phyloP scores from a whole-genome alignment of 495 filamentous ascomycete species.

The Chaetomium cochliodes region DNA sequence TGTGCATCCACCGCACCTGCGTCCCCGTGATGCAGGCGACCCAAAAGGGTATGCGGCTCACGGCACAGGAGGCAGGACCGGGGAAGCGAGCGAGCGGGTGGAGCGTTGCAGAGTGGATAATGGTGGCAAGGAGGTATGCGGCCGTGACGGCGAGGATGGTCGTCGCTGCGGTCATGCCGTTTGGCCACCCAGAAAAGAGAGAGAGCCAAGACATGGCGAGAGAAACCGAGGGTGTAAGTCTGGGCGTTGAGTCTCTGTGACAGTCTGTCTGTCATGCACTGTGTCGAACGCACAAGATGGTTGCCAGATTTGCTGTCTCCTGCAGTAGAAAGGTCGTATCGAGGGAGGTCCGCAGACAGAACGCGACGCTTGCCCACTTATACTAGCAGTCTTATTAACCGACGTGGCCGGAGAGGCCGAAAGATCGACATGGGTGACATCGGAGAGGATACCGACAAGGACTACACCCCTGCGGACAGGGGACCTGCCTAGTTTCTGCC shows the following conservation, averaged over 20 bases:
- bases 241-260: too few species aligned
- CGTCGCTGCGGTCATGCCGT: background rate
- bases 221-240: background rate
- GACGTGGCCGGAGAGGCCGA: background rate
- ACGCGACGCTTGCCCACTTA: background rate
- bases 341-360: background rate
- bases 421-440: background rate
- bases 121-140: background rate
- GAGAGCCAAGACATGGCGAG: background rate
- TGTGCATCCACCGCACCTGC: slow-evolving; percentile 15
- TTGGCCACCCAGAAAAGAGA: background rate
- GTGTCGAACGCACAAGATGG: background rate
- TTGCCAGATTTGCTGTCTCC: background rate
- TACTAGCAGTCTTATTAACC: background rate
- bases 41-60: slow-evolving; percentile 1
- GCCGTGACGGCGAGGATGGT: background rate
- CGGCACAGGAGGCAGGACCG: slow-evolving; percentile 9
- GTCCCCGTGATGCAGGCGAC: slow-evolving; percentile 7
- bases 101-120: background rate
- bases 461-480: too few species aligned
- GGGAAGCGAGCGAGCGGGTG: slow-evolving; percentile 3
- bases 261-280: background rate
- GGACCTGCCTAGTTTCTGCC: too few species aligned
- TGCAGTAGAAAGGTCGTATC: background rate
- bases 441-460: background rate